Evolutionary conservation across 2,329 filamentous ascomycete genomes (phyloP).

Genomic region (Lachnellula occidentalis): DNA sequence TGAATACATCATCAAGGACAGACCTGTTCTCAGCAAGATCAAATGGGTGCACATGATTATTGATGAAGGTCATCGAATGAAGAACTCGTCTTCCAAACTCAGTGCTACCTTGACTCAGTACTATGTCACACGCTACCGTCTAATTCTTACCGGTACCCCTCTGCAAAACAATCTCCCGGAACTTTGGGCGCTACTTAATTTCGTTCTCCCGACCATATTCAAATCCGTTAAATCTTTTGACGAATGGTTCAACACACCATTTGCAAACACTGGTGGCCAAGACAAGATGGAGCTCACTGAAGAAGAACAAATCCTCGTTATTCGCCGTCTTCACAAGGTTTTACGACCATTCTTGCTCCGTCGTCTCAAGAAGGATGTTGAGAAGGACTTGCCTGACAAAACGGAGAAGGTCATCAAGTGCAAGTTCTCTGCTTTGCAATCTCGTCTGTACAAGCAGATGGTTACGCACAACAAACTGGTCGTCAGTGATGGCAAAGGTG

Average conservation of each 20-base stretch:
- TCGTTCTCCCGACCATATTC: slow-evolving; percentile 96
- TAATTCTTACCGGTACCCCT: slow-evolving; percentile 95
- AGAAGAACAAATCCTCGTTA: slow-evolving; percentile 99
- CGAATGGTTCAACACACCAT: slow-evolving; percentile 99
- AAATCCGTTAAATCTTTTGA: slow-evolving; percentile 98
- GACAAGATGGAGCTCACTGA: slow-evolving; percentile 99
- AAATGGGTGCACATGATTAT: slow-evolving; percentile 99
- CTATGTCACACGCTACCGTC: slow-evolving; percentile 88
- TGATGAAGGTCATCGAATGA: slow-evolving; percentile 99
- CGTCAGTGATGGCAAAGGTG: slow-evolving; percentile 91
- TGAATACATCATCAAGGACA: slow-evolving; percentile 99
- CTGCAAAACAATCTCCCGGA: slow-evolving; percentile 96
- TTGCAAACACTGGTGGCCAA: slow-evolving; percentile 94
- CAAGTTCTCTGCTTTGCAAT: slow-evolving; percentile 91
- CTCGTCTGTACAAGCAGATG: slow-evolving; percentile 95
- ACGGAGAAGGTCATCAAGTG: slow-evolving; percentile 99
- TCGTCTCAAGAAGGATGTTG: slow-evolving; percentile 98
- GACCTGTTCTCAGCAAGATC: slow-evolving; percentile 91
- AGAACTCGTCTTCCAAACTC: slow-evolving; percentile 94
- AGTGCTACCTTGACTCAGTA: slow-evolving; percentile 92
- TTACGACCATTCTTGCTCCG: slow-evolving; percentile 93
- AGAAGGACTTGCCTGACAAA: slow-evolving; percentile 98
- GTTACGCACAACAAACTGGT: slow-evolving; percentile 91
- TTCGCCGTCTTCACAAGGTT: slow-evolving; percentile 97
- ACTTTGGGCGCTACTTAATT: slow-evolving; percentile 97